Evolutionary conservation across 2,329 filamentous ascomycete genomes (phyloP).

Genomic region (Coniochaeta sp.): DNA sequence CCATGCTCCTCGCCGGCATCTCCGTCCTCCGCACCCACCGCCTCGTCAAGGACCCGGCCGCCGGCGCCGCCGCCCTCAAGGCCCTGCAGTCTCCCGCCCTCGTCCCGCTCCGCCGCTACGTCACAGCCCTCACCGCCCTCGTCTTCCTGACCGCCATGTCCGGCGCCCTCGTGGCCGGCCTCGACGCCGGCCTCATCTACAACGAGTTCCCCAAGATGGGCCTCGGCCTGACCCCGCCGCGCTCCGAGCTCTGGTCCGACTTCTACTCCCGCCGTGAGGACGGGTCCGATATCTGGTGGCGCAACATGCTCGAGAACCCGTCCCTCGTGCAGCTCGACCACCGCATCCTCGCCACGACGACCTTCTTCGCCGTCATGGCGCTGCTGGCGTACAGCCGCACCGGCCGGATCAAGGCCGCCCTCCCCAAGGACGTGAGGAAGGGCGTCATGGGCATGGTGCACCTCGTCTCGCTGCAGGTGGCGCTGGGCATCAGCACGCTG

Average conservation of each 20-base stretch:
- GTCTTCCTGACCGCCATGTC: constrained; percentile 91
- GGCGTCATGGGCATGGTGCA: constrained; percentile 76
- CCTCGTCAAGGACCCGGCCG: constrained; percentile 60
- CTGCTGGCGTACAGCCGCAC: constrained; percentile 77
- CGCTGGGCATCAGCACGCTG: constrained; percentile 82
- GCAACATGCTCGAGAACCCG: constrained; percentile 96
- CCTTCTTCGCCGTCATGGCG: constrained; percentile 72
- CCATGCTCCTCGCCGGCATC: constrained; percentile 89
- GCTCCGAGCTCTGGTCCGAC: constrained; percentile 72
- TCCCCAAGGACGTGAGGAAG: constrained; percentile 59
- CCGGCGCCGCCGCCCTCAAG: constrained; percentile 52
- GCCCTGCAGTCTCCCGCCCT: constrained; percentile 62
- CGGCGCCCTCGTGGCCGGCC: constrained; percentile 84
- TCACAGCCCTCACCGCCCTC: constrained; percentile 63
- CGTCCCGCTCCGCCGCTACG: constrained; percentile 64
- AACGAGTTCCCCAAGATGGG: constrained; percentile 99
- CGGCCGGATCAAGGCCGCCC: constrained; percentile 45
- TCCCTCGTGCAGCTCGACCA: constrained; percentile 94
- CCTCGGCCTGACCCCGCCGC: constrained; percentile 70
- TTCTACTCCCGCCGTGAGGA: constrained; percentile 80
- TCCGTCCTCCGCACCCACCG: constrained; percentile 72
- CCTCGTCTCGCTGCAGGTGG: constrained; percentile 73
- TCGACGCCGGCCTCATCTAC: constrained; percentile 96
- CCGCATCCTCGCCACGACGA: constrained; percentile 82
- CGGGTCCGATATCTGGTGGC: constrained; percentile 83